Conservation (phyloP, 768 basidiomycete species). For the Tulasnella sp. region DNA sequence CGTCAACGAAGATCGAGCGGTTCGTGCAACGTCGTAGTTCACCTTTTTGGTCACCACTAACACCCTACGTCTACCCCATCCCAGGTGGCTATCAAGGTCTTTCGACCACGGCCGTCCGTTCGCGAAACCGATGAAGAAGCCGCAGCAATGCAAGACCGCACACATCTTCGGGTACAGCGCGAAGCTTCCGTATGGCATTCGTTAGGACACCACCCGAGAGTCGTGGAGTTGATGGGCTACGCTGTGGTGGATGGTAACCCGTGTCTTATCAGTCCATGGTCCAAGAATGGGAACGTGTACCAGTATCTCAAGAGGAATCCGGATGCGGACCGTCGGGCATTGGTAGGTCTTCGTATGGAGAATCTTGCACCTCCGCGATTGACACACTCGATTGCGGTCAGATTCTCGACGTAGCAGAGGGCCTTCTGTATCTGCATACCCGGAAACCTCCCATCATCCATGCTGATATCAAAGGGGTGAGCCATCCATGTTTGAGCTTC, state of each 20-base stretch:
- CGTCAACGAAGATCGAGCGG: background rate
- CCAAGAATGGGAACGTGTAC: background rate
- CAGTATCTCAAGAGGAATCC: conserved; percentile 8
- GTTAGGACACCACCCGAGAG: background rate
- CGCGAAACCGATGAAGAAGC: background rate
- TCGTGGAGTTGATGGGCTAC: background rate
- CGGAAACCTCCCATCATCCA: background rate
- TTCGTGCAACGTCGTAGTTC: background rate
- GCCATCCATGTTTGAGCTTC: background rate
- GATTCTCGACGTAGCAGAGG: conserved; percentile 2
- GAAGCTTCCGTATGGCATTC: background rate
- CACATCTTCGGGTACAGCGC: background rate
- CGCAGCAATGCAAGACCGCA: conserved; percentile 8
- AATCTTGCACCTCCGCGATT: background rate
- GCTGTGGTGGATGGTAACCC: background rate
- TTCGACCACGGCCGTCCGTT: background rate
- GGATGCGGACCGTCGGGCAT: background rate
- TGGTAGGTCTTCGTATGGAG: background rate
- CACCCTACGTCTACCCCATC: background rate
- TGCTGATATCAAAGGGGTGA: conserved; percentile 10
- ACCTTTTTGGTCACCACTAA: background rate
- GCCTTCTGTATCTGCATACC: background rate
- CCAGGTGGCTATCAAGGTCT: conserved; percentile 10
- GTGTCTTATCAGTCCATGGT: conserved; percentile 8
- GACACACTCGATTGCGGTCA: background rate